phyloP scores from a whole-genome alignment of 2,329 filamentous ascomycete species.

The Aspergillus sp. region DNA sequence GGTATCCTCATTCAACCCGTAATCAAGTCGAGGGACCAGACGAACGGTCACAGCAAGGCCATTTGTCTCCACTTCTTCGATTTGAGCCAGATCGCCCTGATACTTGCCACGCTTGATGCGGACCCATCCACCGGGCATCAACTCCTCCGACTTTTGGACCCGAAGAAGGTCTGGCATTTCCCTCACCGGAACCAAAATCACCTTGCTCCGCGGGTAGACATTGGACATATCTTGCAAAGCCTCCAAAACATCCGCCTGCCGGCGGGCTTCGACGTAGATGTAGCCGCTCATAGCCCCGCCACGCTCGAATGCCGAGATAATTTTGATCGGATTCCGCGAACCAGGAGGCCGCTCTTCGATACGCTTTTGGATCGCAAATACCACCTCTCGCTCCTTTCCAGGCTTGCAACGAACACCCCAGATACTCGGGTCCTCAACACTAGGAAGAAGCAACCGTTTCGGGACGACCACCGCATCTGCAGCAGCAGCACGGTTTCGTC shows the following conservation, averaged over 20 bases:
- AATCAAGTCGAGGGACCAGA: slow-evolving; percentile 88
- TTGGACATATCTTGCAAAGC: slow-evolving; percentile 83
- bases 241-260: slow-evolving; percentile 79
- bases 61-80: slow-evolving; percentile 89
- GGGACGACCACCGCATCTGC: slow-evolving; percentile 75
- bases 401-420: slow-evolving; percentile 93
- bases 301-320: slow-evolving; percentile 90
- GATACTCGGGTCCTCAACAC: slow-evolving; percentile 92
- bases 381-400: slow-evolving; percentile 89
- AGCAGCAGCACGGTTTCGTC: slow-evolving; percentile 68
- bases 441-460: slow-evolving; percentile 82
- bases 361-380: slow-evolving; percentile 84
- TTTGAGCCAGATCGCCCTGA: slow-evolving; percentile 83
- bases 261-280: slow-evolving; percentile 89
- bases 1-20: slow-evolving; percentile 80
- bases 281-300: slow-evolving; percentile 88
- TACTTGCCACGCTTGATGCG: slow-evolving; percentile 82
- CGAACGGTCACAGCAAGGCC: slow-evolving; percentile 84
- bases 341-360: slow-evolving; percentile 72
- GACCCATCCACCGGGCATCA: slow-evolving; percentile 89
- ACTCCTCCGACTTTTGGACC: slow-evolving; percentile 78
- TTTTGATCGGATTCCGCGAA: slow-evolving; percentile 76
- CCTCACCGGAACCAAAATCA: slow-evolving; percentile 88
- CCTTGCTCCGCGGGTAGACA: slow-evolving; percentile 83
- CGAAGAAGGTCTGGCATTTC: slow-evolving; percentile 97